Percentiles rank a stretch among this genome's conserved stretches.
Evolutionary conservation across 2,329 filamentous ascomycete species (phyloP).

Genomic region (Claviceps arundinis): DNA sequence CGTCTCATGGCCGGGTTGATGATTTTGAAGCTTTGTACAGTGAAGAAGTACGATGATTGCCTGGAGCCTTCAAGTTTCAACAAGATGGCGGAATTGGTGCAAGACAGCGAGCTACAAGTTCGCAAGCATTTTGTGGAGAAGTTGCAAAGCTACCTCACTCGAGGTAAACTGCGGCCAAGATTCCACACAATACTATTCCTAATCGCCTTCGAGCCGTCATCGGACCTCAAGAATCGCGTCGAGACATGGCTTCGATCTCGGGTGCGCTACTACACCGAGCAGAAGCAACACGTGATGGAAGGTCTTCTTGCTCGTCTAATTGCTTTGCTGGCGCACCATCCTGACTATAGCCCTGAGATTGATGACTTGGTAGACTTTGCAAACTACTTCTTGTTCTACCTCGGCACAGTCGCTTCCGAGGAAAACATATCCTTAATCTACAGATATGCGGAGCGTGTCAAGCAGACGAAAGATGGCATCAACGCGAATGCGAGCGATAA

Average conservation of each 20-base stretch:
- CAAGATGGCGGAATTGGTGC: conserved; percentile 63
- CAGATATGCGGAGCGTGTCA: conserved; percentile 84
- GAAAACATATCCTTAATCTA: conserved; percentile 80
- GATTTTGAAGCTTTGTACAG: conserved; percentile 70
- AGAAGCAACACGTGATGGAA: conserved; percentile 57
- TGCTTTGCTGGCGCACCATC: conserved; percentile 83
- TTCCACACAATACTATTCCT: conserved; percentile 89
- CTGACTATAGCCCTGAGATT: conserved; percentile 60
- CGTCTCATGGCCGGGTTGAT: conserved; percentile 70
- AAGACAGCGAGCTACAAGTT: conserved; percentile 63
- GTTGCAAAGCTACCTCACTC: conserved; percentile 79
- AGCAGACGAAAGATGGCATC: conserved; percentile 75
- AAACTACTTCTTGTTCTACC: conserved; percentile 80
- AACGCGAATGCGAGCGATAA: conserved; percentile 53
- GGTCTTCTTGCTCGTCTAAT: conserved; percentile 69
- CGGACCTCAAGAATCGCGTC: conserved; percentile 58
- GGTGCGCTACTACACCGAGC: conserved; percentile 48
- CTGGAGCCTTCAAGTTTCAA: conserved; percentile 68
- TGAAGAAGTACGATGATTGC: conserved; percentile 62
- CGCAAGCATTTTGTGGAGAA: conserved; percentile 69
- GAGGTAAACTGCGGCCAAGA: conserved; percentile 53
- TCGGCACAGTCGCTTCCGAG: conserved; percentile 69
- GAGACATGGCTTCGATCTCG: conserved; percentile 84
- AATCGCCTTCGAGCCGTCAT: conserved; percentile 75
- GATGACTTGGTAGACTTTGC: conserved; percentile 69